phyloP scores from a whole-genome alignment of 352 stramenopile species.

The Globisporangium parvum region DNA sequence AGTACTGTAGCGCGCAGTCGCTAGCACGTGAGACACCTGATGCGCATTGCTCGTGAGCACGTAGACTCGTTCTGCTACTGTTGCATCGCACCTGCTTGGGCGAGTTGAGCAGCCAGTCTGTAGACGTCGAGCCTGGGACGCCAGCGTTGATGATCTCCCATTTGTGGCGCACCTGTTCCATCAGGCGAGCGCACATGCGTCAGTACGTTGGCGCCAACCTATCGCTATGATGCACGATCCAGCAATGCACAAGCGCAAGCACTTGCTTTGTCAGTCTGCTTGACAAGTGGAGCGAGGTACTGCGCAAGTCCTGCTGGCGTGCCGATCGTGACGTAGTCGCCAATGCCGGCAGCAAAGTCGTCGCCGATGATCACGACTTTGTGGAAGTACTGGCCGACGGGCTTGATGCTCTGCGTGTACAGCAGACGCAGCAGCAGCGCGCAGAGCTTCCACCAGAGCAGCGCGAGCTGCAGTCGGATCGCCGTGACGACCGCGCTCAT shows the following conservation, averaged over 20 bases:
- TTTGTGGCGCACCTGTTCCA: slow-evolving; percentile 55
- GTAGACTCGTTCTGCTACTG: not conserved
- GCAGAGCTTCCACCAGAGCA: slow-evolving; percentile 71
- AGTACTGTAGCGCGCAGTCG: slow-evolving; percentile 31
- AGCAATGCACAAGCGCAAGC: too few relatives aligned
- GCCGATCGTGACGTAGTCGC: slow-evolving; percentile 69
- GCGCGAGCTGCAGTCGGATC: slow-evolving; percentile 46
- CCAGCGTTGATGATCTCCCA: slow-evolving; percentile 81
- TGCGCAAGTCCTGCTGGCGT: slow-evolving; percentile 38
- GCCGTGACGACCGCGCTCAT: slow-evolving; percentile 21
- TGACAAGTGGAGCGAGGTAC: slow-evolving; percentile 47
- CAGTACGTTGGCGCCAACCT: too few relatives aligned
- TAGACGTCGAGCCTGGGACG: slow-evolving; percentile 50
- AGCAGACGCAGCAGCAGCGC: slow-evolving; percentile 36
- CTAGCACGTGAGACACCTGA: not conserved
- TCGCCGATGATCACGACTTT: slow-evolving; percentile 83
- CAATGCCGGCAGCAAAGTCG: slow-evolving; percentile 74
- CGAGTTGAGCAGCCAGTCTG: slow-evolving; percentile 60
- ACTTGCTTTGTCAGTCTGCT: slow-evolving; percentile 47
- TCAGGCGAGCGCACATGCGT: not conserved
- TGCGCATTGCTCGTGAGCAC: not conserved
- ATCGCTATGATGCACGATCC: too few relatives aligned
- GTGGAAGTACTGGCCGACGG: slow-evolving; percentile 62
- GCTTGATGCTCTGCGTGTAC: slow-evolving; percentile 40
- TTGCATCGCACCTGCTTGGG: slow-evolving; percentile 38